Evolutionary conservation across 495 filamentous ascomycete genomes (phyloP).

Genomic region (Collariella sp.): DNA sequence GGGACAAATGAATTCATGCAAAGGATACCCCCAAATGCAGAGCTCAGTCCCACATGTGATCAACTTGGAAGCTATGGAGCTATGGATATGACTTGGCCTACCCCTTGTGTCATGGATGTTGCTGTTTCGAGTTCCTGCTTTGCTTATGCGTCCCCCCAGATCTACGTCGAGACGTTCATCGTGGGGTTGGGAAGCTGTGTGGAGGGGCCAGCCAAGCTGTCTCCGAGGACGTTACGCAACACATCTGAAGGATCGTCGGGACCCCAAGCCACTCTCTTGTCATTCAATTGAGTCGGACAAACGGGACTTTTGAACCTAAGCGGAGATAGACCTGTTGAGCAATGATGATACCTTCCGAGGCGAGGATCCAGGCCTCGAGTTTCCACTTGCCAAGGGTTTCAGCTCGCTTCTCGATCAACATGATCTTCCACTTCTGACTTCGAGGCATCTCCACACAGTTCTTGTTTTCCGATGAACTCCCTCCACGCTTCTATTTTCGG

Average conservation of each 20-base stretch:
- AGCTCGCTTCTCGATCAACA: too few relatives aligned
- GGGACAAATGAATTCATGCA: constrained; percentile 16
- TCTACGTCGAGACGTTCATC: background rate
- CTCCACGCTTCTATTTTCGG: too few relatives aligned
- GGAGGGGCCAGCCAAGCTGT: background rate
- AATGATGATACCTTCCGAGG: too few relatives aligned
- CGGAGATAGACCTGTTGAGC: too few relatives aligned
- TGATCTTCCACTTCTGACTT: too few relatives aligned
- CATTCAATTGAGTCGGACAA: background rate
- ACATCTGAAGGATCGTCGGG: constrained; percentile 23
- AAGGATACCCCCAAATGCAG: constrained; percentile 13
- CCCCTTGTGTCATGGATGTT: background rate
- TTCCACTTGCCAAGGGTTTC: too few relatives aligned
- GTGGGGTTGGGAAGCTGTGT: background rate
- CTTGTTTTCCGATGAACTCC: too few relatives aligned
- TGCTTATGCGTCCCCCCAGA: background rate
- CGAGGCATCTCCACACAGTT: background rate
- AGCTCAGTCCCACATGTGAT: background rate
- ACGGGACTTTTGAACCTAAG: background rate
- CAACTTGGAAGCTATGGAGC: background rate
- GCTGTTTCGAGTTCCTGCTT: too few relatives aligned
- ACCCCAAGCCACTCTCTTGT: background rate
- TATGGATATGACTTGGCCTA: too few relatives aligned
- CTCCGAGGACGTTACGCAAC: constrained; percentile 13
- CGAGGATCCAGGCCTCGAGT: too few relatives aligned